Percentiles rank a stretch among this genome's conserved stretches.
Evolutionary conservation across 1,284 basidiomycete species (phyloP).

Genomic region (Rhodotorula sp.): DNA sequence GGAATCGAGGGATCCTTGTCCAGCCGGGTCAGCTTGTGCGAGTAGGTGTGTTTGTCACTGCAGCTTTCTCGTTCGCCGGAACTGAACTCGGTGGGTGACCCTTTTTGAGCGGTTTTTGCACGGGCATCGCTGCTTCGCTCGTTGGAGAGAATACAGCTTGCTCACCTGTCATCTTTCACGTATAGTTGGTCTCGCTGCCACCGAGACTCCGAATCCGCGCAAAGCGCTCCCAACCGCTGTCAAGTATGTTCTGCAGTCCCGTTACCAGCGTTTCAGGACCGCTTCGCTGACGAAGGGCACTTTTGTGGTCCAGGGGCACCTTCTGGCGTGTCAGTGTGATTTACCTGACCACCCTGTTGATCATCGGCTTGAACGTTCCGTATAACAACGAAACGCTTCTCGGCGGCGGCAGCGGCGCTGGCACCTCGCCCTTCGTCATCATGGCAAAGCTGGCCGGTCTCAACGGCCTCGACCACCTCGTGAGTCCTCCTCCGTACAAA

Average conservation of each 20-base stretch:
- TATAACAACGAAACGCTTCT: slow-evolving; percentile 46
- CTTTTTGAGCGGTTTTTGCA: too few relatives aligned
- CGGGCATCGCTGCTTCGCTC: too few relatives aligned
- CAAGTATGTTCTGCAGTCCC: too few relatives aligned
- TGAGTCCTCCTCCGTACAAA: not conserved
- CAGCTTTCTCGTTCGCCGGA: slow-evolving; percentile 45
- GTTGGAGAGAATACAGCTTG: too few relatives aligned
- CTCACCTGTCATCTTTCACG: not conserved
- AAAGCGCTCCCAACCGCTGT: too few relatives aligned
- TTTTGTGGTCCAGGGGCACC: slow-evolving; percentile 34
- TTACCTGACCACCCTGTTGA: slow-evolving; percentile 58
- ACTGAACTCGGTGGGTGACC: slow-evolving; percentile 50
- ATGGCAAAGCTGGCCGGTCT: slow-evolving; percentile 52
- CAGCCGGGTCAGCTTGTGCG: too few relatives aligned
- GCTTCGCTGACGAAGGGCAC: slow-evolving; percentile 35
- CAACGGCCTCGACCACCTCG: slow-evolving; percentile 51
- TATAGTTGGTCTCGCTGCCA: slow-evolving; percentile 61
- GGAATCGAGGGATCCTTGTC: not conserved
- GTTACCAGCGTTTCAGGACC: too few relatives aligned
- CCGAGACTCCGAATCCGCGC: slow-evolving; percentile 55
- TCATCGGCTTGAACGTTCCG: slow-evolving; percentile 59
- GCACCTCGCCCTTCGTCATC: slow-evolving; percentile 56
- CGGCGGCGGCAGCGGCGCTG: slow-evolving; percentile 49
- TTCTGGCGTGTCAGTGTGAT: slow-evolving; percentile 48
- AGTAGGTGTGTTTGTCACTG: slow-evolving; percentile 52